Evolutionary conservation across 805 yeast genomes (phyloP).

Genomic region (Wickerhamiella kurtzmanii): DNA sequence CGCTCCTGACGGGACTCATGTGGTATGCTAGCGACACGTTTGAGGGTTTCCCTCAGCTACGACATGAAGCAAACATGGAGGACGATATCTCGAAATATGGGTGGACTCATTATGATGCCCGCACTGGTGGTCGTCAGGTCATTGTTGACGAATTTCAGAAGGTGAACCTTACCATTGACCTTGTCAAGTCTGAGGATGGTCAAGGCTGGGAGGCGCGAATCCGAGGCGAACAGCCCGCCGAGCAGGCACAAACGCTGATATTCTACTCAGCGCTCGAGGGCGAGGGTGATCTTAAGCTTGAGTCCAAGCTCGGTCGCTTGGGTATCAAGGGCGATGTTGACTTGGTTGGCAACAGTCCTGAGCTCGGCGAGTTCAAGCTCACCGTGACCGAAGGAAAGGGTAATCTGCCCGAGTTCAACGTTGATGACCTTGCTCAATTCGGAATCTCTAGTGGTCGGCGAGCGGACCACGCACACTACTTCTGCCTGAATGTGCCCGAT

Average conservation of each 20-base stretch:
- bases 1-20: conserved; percentile 67
- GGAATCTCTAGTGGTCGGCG: conserved; percentile 27
- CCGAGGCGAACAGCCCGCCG: conserved; percentile 41
- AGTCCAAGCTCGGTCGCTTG: conserved; percentile 17
- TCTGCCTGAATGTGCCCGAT: conserved; percentile 57
- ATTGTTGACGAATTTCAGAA: conserved; percentile 55
- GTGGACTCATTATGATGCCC: conserved; percentile 80
- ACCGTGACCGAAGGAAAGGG: conserved; percentile 40
- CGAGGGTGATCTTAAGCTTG: conserved; percentile 26
- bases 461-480: conserved; percentile 41
- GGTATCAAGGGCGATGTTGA: conserved; percentile 27
- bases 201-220: conserved; percentile 69
- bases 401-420: conserved; percentile 25
- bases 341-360: conserved; percentile 43
- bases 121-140: conserved; percentile 71
- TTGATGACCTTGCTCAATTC: conserved; percentile 30
- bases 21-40: conserved; percentile 65
- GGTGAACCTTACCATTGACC: conserved; percentile 51
- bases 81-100: conserved; percentile 64
- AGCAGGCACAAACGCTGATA: conserved; percentile 45
- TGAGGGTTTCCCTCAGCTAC: conserved; percentile 39
- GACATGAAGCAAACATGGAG: conserved; percentile 64
- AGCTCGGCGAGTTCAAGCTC: conserved; percentile 54
- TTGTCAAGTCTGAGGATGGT: conserved; percentile 61
- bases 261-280: conserved; percentile 72